Percentiles rank a stretch among this genome's conserved stretches.
These are phyloP conservation scores for Ceratocystis cacaofunesta DNA, from an alignment of 2,329 filamentous ascomycete species.

Conservation along the genomic window DNA sequence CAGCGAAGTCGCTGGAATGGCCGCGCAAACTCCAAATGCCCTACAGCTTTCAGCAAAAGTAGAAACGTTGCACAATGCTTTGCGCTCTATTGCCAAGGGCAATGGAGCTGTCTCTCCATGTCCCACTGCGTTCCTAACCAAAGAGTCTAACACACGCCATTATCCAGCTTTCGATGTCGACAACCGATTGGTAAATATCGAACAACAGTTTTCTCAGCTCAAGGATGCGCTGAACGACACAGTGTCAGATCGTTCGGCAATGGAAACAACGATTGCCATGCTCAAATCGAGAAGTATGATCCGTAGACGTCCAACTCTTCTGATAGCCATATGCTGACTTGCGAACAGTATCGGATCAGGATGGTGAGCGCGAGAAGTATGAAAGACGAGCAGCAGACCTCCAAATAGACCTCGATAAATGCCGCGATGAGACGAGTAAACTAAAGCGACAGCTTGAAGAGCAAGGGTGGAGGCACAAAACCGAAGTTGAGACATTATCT, in stretches of 20 bases:
- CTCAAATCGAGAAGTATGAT: slow-evolving; percentile 60
- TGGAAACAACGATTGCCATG: slow-evolving; percentile 59
- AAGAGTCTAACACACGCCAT: slow-evolving; percentile 52
- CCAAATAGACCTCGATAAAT: slow-evolving; percentile 26
- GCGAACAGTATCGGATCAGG: slow-evolving; percentile 33
- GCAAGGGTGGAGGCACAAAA: slow-evolving; percentile 28
- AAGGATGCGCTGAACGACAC: slow-evolving; percentile 58
- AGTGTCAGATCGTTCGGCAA: slow-evolving; percentile 48
- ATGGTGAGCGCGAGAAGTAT: slow-evolving; percentile 33
- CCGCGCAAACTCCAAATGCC: background rate
- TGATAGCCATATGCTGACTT: background rate
- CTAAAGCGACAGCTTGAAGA: slow-evolving; percentile 28
- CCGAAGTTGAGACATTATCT: slow-evolving; percentile 39
- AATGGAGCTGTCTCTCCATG: slow-evolving; percentile 9
- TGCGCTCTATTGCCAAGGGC: slow-evolving; percentile 19
- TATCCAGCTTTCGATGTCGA: slow-evolving; percentile 68
- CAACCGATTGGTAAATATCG: slow-evolving; percentile 59
- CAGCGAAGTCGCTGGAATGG: slow-evolving; percentile 2
- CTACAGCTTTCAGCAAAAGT: background rate
- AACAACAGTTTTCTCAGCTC: slow-evolving; percentile 56
- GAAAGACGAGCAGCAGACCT: slow-evolving; percentile 50
- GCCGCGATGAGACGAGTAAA: slow-evolving; percentile 38
- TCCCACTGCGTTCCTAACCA: slow-evolving; percentile 41
- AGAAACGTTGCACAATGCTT: slow-evolving; percentile 6
- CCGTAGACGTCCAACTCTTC: too few species aligned